Base-by-base conservation (phyloP, 2,329 filamentous ascomycete genomes). In the Aspergillus sp. region DNA sequence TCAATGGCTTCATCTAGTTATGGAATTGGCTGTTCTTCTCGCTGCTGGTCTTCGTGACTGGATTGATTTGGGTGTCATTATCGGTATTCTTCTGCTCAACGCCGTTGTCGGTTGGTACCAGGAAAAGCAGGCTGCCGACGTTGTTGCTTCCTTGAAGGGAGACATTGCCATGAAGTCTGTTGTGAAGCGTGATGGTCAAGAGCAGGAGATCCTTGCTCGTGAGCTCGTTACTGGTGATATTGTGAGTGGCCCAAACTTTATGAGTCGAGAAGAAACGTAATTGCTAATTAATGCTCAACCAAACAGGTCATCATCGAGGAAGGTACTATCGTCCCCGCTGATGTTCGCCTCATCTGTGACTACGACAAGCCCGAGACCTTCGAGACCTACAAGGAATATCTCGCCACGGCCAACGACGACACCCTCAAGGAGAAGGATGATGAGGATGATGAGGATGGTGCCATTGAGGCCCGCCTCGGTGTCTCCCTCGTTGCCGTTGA, bases 61-160 rank as follows among this genome's bases (percentile, higher is more conserved):
- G 88, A 83, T 90, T 64, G 88, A 91, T 79, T 83, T 90, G 66
- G 88, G 87, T 83, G 87, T 91, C 74, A 91, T 91, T 73, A 84
- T 87, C 68, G 88, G 84, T 80, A 91, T 91, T 75, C 79, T 91
- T 56, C 67, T 87, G 71, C 86, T 91, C 62, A 91, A 91, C 79
- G 88, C 88, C 64, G 78, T 87, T 63, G 88, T 90, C 73, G 88
- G 88, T 80, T 91, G 88, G 85, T 90, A 91, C 75, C 88, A 90
- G 75, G 88, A 91, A 77, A 91, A 91, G 80, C 88, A 90, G 77
- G 88, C 88, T 67, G 88, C 87, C 65, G 88, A 91, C 76, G 87
- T 90, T 69, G 88, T 90, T 68, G 88, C 88, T 56, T 85, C 80
- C 62, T 79, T 91, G 61, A 90, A 90, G 80, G 88, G 88, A 79